Base-by-base conservation (phyloP, 1,284 basidiomycete species). In the Ustilago bromivora region DNA sequence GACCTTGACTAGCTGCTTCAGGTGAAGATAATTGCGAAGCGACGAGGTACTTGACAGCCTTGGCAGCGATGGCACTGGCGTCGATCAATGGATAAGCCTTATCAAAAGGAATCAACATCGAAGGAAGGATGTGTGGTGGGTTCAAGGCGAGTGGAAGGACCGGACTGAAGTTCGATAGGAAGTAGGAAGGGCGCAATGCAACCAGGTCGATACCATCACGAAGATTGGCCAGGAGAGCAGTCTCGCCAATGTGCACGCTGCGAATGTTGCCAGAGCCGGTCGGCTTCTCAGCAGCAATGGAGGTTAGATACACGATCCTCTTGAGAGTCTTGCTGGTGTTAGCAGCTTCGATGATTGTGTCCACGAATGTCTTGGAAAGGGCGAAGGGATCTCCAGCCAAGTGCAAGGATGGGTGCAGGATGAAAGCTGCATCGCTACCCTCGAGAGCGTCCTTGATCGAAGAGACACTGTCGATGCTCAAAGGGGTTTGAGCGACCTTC, bases 241-340 rank as follows among this genome's bases (percentile, higher is more conserved):
- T 47, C 46, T 72, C 71, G n/a, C 35, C 61, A 34, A 72, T 57
- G 61, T 49, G 49, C 0, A 36, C 35, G 57, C 59, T 72, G 43
- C 53, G 43, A 23, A 72, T 67, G 34, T 40, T 23, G 9, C 71
- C 71, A 3, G 57, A 64, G 9, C 65, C 65, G 38, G 23, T 47
- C 1, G 41, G 9, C 54, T 64, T 63, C 11, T 72, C 65, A 2
- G 61, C 60, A 1, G 64, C 71, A 9, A 72, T 28, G 10, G 71
- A 67, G 4, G 71, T 67, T 10, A 72, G 71, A 47, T 56, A 67
- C 43, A 72, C 71, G 32, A 72, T 60, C 54, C 57, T 66, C 15
- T 51, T 63, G 34, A 72, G 57, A 8, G 61, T 47, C 8, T 47
- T 15, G 57, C 55, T 62, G 6, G 56, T 57, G 8, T 72, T 72